Conservation (phyloP, 2,329 filamentous ascomycete species). For the Pseudogymnoascus sp. region DNA sequence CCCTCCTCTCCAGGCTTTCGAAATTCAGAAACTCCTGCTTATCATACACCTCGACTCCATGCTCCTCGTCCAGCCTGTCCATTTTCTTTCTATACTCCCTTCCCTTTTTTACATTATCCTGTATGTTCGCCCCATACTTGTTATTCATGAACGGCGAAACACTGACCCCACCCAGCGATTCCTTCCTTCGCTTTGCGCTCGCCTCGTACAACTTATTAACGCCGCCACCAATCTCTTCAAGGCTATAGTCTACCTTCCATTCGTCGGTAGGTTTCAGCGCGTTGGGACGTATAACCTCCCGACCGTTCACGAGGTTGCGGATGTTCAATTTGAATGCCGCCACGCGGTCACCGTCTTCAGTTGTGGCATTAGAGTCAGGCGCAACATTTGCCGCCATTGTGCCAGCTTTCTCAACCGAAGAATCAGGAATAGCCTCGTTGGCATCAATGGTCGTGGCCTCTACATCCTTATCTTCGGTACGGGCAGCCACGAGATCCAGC, state of each 20-base stretch:
- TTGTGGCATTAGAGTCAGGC: background rate
- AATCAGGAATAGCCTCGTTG: background rate
- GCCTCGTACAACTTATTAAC: constrained; percentile 44
- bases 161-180: constrained; percentile 33
- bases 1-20: constrained; percentile 2
- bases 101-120: constrained; percentile 47
- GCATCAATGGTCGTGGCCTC: background rate
- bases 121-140: constrained; percentile 31
- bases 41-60: constrained; percentile 43
- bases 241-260: constrained; percentile 74
- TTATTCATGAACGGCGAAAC: constrained; percentile 14
- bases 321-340: constrained; percentile 45
- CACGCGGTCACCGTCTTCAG: background rate
- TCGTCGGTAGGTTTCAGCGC: constrained; percentile 37
- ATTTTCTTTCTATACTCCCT: constrained; percentile 49
- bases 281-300: constrained; percentile 54
- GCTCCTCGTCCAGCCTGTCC: constrained; percentile 43
- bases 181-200: constrained; percentile 49
- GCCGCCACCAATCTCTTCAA: constrained; percentile 51
- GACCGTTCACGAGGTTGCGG: constrained; percentile 64
- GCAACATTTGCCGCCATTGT: background rate
- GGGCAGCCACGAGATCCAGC: background rate
- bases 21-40: constrained; percentile 15
- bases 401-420: constrained; percentile 6
- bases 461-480: background rate